phyloP scores from a whole-genome alignment of 1,139 yeast species.

The Ogataea hybrid region DNA sequence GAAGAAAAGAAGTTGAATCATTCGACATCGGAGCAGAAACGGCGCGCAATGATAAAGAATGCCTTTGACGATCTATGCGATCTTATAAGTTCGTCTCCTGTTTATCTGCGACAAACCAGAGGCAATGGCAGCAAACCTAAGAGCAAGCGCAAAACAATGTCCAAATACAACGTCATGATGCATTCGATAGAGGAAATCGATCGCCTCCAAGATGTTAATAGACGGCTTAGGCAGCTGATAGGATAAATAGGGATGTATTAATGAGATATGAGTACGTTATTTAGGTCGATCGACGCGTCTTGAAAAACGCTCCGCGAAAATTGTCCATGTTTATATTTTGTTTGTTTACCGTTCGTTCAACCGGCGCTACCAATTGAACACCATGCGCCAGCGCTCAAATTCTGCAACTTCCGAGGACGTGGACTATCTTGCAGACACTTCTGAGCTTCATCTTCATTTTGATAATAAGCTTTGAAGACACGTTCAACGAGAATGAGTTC shows the following conservation, averaged over 20 bases:
- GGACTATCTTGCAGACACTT: conserved; percentile 12
- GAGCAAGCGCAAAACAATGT: conserved; percentile 22
- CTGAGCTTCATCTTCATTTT: conserved; percentile 13
- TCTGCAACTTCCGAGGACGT: conserved; percentile 12
- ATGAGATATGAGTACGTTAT: neutral
- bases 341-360: conserved; percentile 4
- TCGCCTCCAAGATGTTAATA: conserved; percentile 27
- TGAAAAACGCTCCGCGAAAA: neutral
- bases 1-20: conserved; percentile 74
- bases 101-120: conserved; percentile 11
- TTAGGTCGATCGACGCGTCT: conserved; percentile 5
- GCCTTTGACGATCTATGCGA: conserved; percentile 51
- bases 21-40: conserved; percentile 70
- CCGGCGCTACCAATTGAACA: conserved; percentile 3
- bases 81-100: conserved; percentile 27
- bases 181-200: conserved; percentile 35
- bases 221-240: conserved; percentile 27
- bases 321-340: conserved; percentile 1
- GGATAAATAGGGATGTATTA: conserved; percentile 1
- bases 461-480: conserved; percentile 8
- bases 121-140: conserved; percentile 14
- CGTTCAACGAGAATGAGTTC: conserved; percentile 10
- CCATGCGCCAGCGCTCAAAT: conserved; percentile 8
- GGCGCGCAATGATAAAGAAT: conserved; percentile 67
- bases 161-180: conserved; percentile 33